Percentiles rank a stretch among this genome's conserved stretches.
These are phyloP conservation scores for Monosporozyma siamensis DNA, from an alignment of 805 yeast genomes.

Conservation along the genomic window DNA sequence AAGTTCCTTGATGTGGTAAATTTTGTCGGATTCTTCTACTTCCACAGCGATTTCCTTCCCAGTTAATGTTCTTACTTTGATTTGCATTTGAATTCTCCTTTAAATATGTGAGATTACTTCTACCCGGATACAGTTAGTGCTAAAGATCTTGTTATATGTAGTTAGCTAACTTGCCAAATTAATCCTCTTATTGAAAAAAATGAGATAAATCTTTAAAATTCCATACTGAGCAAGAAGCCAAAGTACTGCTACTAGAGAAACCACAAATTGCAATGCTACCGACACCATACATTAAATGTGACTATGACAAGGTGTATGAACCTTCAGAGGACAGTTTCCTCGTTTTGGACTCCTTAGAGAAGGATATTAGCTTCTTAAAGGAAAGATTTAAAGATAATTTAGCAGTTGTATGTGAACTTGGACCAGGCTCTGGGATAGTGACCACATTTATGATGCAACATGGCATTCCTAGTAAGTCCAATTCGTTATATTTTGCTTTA, in stretches of 20 bases:
- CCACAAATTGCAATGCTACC: slow-evolving; percentile 47
- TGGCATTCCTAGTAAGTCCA: slow-evolving; percentile 35
- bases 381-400: slow-evolving; percentile 20
- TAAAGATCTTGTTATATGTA: no score
- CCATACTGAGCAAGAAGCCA: not conserved
- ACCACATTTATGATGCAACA: slow-evolving; percentile 60
- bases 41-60: slow-evolving; percentile 32
- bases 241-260: not conserved
- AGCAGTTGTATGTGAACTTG: slow-evolving; percentile 72
- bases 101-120: no score
- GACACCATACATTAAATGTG: slow-evolving; percentile 60
- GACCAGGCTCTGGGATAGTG: slow-evolving; percentile 88
- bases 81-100: slow-evolving; percentile 11
- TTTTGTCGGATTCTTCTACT: slow-evolving; percentile 30
- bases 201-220: no score
- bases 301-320: slow-evolving; percentile 74
- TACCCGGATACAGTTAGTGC: no score
- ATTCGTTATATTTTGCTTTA: slow-evolving; percentile 51
- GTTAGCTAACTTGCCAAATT: no score
- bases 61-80: slow-evolving; percentile 27
- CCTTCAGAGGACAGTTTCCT: slow-evolving; percentile 92
- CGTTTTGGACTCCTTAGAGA: slow-evolving; percentile 70
- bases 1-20: slow-evolving; percentile 74
- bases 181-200: no score
- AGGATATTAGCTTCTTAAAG: slow-evolving; percentile 35